Conservation (phyloP, 2,329 filamentous ascomycete species). For the Fusarium secorum region DNA sequence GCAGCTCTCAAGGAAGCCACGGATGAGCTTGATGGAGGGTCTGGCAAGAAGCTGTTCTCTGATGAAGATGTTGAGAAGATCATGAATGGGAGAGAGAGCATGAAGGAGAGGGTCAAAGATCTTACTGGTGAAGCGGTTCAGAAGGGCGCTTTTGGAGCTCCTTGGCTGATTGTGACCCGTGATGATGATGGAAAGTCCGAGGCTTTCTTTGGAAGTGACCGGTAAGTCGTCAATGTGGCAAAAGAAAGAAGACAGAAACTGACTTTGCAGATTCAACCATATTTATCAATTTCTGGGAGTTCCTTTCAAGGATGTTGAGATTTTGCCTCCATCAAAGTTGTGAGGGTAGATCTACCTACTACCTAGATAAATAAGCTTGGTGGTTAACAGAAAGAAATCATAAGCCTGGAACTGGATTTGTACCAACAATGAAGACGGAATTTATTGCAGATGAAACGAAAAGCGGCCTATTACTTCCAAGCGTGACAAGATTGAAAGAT, state of each 20-base stretch:
- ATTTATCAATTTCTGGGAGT: constrained; percentile 73
- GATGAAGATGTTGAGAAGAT: constrained; percentile 63
- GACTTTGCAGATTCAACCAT: constrained; percentile 65
- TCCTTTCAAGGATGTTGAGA: constrained; percentile 62
- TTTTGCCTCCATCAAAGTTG: constrained; percentile 49
- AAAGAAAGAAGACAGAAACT: neutral
- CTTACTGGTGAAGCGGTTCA: constrained; percentile 69
- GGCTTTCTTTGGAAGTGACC: constrained; percentile 81
- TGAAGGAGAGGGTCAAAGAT: constrained; percentile 57
- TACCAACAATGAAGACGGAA: neutral
- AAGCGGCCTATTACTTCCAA: neutral
- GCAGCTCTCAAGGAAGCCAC: constrained; percentile 47
- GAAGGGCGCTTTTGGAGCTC: constrained; percentile 76
- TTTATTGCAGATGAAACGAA: neutral
- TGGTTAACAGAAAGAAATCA: neutral
- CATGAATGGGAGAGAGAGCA: constrained; percentile 58
- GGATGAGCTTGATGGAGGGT: constrained; percentile 34
- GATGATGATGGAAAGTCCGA: constrained; percentile 62
- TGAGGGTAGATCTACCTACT: constrained; percentile 15
- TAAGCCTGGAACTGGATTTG: neutral
- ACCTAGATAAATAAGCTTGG: neutral
- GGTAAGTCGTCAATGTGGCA: constrained; percentile 46
- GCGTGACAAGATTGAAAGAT: neutral
- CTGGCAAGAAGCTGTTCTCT: constrained; percentile 53
- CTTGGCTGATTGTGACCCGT: constrained; percentile 76